These are phyloP conservation scores for Dictyostelium firmibasis DNA, from an alignment of 78 protist species.

Conservation along the genomic window DNA sequence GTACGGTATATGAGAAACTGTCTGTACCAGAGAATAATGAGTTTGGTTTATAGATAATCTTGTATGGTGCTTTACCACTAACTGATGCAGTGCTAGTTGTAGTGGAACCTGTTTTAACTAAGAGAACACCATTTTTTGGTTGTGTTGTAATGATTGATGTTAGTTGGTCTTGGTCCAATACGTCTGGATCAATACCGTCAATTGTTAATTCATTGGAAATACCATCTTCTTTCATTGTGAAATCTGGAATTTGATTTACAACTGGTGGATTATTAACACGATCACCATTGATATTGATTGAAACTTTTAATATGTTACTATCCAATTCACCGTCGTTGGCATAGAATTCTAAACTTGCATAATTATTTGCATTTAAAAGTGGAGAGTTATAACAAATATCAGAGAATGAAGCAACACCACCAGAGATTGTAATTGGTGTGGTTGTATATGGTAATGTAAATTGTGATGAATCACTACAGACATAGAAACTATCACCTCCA, in stretches of 20 bases:
- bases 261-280: background rate
- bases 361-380: background rate
- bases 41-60: constrained; percentile 39
- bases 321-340: background rate
- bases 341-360: background rate
- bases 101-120: background rate
- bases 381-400: background rate
- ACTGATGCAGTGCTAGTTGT: background rate
- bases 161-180: background rate
- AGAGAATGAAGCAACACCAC: background rate
- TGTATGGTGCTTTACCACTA: background rate
- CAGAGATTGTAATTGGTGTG: background rate
- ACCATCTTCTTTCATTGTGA: background rate
- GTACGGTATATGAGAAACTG: constrained; percentile 1
- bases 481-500: background rate
- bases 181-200: background rate
- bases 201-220: background rate
- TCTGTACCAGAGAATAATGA: constrained; percentile 13
- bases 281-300: background rate
- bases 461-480: background rate
- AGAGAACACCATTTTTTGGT: constrained; percentile 21
- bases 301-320: background rate
- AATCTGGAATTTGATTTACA: background rate
- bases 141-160: background rate
- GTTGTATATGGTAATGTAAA: background rate